Conservation (phyloP, 1,139 yeast genomes). For the Taphrina populina region DNA sequence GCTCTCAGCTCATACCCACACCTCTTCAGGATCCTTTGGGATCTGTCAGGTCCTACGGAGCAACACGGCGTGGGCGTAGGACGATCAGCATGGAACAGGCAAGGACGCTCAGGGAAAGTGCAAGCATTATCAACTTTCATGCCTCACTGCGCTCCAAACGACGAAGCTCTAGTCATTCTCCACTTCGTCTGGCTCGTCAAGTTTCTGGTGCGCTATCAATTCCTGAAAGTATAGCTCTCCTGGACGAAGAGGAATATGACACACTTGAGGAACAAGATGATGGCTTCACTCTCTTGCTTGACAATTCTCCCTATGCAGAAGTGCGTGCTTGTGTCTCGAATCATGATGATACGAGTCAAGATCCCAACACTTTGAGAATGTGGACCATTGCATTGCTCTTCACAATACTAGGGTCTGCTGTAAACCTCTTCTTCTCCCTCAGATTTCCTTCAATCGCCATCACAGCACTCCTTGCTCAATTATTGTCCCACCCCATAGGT, state of each 20-base stretch:
- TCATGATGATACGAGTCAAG: slow-evolving; percentile 55
- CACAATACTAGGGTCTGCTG: slow-evolving; percentile 57
- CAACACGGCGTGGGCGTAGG: slow-evolving; percentile 19
- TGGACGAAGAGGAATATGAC: slow-evolving; percentile 25
- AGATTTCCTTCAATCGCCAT: slow-evolving; percentile 58
- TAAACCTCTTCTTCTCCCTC: slow-evolving; percentile 59
- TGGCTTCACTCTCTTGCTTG: slow-evolving; percentile 20
- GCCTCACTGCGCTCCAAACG: slow-evolving; percentile 20
- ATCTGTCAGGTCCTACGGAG: slow-evolving; percentile 28
- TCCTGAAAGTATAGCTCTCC: slow-evolving; percentile 13
- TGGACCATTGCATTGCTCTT: slow-evolving; percentile 46
- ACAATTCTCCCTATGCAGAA: slow-evolving; percentile 30
- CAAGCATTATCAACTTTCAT: slow-evolving; percentile 26
- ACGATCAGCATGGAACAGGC: slow-evolving; percentile 25
- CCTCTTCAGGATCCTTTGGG: slow-evolving; percentile 32
- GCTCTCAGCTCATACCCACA: slow-evolving; percentile 8
- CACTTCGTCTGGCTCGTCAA: not conserved
- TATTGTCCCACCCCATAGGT: slow-evolving; percentile 49
- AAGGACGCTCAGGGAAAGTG: slow-evolving; percentile 13
- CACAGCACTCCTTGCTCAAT: slow-evolving; percentile 57
- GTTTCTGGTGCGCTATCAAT: not conserved
- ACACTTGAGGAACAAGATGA: slow-evolving; percentile 17
- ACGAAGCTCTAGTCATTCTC: slow-evolving; percentile 10
- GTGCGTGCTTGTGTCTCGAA: slow-evolving; percentile 69
- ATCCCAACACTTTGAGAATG: slow-evolving; percentile 53